These are phyloP conservation scores for Lagenidium sp. DNA, from an alignment of 352 stramenopile genomes.

Conservation along the genomic window DNA sequence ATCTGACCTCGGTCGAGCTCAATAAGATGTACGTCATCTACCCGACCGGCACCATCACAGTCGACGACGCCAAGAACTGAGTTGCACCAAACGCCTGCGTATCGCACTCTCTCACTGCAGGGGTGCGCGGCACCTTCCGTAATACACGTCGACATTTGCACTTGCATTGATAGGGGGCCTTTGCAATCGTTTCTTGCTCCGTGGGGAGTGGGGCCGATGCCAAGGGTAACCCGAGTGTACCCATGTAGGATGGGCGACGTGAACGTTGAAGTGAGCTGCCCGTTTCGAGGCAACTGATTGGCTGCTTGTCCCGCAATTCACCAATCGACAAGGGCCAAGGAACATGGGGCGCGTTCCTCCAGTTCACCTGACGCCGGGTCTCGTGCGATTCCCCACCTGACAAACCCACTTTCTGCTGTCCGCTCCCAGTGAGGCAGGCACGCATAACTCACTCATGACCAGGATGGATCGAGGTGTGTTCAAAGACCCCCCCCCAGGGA, in stretches of 20 bases:
- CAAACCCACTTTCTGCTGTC: not conserved
- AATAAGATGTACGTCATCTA: not conserved
- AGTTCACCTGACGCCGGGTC: not conserved
- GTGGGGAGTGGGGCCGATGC: too few relatives aligned
- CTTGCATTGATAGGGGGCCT: too few relatives aligned
- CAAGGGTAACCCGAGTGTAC: conserved; percentile 7
- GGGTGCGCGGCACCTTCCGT: too few relatives aligned
- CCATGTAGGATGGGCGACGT: conserved; percentile 6
- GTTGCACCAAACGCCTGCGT: too few relatives aligned
- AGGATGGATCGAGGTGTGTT: too few relatives aligned
- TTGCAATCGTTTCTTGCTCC: too few relatives aligned
- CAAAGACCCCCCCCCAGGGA: too few relatives aligned
- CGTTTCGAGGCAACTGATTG: conserved; percentile 19
- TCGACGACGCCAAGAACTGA: not conserved
- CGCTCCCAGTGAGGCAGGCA: not conserved
- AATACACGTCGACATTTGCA: too few relatives aligned
- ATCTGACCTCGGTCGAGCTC: not conserved
- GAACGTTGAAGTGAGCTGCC: conserved; percentile 6
- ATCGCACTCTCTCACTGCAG: too few relatives aligned
- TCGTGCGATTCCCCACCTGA: not conserved
- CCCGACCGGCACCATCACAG: not conserved
- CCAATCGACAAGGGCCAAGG: conserved; percentile 33
- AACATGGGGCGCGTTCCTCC: conserved; percentile 33
- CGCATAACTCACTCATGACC: not conserved
- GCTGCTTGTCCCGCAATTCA: conserved; percentile 1